Percentiles rank a stretch among this genome's conserved stretches.
Evolutionary conservation across 495 filamentous ascomycete species (phyloP).

Genomic region (Lophium mytilinum): DNA sequence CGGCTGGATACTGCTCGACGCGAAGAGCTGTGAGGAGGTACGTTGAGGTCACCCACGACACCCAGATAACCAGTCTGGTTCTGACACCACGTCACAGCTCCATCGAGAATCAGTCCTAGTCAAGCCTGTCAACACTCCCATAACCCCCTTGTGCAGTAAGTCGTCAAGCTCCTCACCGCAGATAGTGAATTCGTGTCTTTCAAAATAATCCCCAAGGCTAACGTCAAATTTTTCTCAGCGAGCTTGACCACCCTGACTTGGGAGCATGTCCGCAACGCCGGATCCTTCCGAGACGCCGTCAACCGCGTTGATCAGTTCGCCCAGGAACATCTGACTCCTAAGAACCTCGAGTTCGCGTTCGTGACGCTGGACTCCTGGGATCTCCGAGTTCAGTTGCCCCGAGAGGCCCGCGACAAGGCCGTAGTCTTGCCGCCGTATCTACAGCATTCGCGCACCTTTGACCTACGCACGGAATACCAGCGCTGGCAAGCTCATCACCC

Average conservation of each 20-base stretch:
- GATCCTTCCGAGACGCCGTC: constrained; percentile 93
- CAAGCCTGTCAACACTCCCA: constrained; percentile 96
- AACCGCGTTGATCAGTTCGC: constrained; percentile 90
- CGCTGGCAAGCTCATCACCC: constrained; percentile 97
- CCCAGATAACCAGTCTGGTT: no score
- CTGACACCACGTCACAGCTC: constrained; percentile 46
- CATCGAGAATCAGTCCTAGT: constrained; percentile 93
- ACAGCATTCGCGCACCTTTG: constrained; percentile 94
- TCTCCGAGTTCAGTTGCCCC: constrained; percentile 91
- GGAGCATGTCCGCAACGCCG: constrained; percentile 96
- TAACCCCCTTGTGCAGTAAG: constrained; percentile 98
- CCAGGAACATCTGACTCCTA: constrained; percentile 71
- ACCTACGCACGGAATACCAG: constrained; percentile 93
- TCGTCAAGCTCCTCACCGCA: constrained; percentile 19
- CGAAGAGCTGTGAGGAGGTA: constrained; percentile 88
- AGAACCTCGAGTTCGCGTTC: constrained; percentile 92
- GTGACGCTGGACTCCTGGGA: constrained; percentile 98
- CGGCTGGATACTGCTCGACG: constrained; percentile 92
- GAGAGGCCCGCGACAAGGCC: constrained; percentile 95
- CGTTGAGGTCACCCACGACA: constrained; percentile 6
- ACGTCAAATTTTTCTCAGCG: constrained; percentile 45
- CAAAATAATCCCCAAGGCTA: not conserved
- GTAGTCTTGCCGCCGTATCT: constrained; percentile 94
- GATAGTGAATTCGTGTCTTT: not conserved
- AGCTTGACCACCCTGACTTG: constrained; percentile 96